These are phyloP conservation scores for Diaporthe amygdali DNA, from an alignment of 2,329 filamentous ascomycete species.

Conservation along the genomic window DNA sequence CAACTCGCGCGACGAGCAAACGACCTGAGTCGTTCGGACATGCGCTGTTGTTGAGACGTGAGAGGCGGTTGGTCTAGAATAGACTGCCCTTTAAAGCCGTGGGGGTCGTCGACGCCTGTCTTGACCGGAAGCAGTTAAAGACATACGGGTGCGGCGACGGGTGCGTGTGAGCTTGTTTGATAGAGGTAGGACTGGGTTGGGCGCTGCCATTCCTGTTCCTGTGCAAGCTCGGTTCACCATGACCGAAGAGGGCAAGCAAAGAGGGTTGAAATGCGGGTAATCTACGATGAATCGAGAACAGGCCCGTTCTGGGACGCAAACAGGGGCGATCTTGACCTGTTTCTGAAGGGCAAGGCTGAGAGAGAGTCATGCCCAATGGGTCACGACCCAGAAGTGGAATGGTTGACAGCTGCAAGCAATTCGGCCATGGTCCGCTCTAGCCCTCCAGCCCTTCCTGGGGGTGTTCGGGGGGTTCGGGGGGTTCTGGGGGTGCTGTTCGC, in stretches of 20 bases:
- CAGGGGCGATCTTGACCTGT: slow-evolving; percentile 14
- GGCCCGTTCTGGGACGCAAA: slow-evolving; percentile 15
- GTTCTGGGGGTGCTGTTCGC: not conserved
- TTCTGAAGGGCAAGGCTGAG: slow-evolving; percentile 21
- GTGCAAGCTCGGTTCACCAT: slow-evolving; percentile 2
- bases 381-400: slow-evolving; percentile 10
- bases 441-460: not conserved
- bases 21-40: not conserved
- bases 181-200: not conserved
- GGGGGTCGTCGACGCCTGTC: not conserved
- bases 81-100: not conserved
- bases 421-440: slow-evolving; percentile 11
- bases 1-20: not conserved
- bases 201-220: slow-evolving; percentile 25
- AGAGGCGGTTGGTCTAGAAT: not conserved
- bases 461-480: not conserved
- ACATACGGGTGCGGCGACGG: slow-evolving; percentile 14
- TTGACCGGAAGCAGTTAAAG: slow-evolving; percentile 19
- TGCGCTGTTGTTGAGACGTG: not conserved
- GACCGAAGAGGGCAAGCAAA: slow-evolving; percentile 2
- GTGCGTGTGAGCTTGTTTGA: not conserved
- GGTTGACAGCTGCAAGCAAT: slow-evolving; percentile 21
- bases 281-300: slow-evolving; percentile 19
- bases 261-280: slow-evolving; percentile 15
- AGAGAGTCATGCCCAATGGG: slow-evolving; percentile 10